These are phyloP conservation scores for Pseudogymnoascus sp. DNA, from an alignment of 2,329 filamentous ascomycete species.

Conservation along the genomic window DNA sequence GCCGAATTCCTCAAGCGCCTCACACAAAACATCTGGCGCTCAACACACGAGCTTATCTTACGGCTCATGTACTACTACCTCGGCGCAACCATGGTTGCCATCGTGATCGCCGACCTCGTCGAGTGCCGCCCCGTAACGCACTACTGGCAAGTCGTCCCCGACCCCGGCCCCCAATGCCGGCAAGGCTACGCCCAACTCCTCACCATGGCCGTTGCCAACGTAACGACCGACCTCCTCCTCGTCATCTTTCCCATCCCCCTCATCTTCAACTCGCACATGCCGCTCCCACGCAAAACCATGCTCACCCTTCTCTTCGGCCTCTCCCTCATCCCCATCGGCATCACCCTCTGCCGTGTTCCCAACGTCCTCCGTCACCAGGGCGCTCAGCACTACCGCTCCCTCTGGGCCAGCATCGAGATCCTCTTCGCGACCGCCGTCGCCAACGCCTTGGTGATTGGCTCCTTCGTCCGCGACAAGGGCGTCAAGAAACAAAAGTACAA, in stretches of 20 bases:
- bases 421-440: conserved; percentile 80
- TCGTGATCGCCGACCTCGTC: conserved; percentile 71
- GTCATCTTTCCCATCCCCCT: conserved; percentile 86
- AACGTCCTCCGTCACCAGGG: conserved; percentile 65
- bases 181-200: conserved; percentile 81
- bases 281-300: conserved; percentile 68
- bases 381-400: conserved; percentile 77
- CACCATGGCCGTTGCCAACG: conserved; percentile 83
- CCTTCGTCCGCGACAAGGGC: conserved; percentile 84
- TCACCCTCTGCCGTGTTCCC: conserved; percentile 76
- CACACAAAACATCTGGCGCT: conserved; percentile 73
- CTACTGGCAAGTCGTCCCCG: conserved; percentile 78
- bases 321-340: conserved; percentile 70
- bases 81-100: conserved; percentile 67
- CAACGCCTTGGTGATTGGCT: conserved; percentile 84
- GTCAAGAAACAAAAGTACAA: conserved; percentile 84
- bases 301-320: conserved; percentile 76
- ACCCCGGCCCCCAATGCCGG: conserved; percentile 78
- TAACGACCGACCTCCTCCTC: conserved; percentile 81
- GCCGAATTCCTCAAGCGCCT: conserved; percentile 87
- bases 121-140: conserved; percentile 74
- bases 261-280: conserved; percentile 72
- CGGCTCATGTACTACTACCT: conserved; percentile 69
- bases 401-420: conserved; percentile 84
- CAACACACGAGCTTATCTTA: conserved; percentile 65